Conservation (phyloP, 1,139 yeast genomes). For the Zygosaccharomyces pseudobailii region DNA sequence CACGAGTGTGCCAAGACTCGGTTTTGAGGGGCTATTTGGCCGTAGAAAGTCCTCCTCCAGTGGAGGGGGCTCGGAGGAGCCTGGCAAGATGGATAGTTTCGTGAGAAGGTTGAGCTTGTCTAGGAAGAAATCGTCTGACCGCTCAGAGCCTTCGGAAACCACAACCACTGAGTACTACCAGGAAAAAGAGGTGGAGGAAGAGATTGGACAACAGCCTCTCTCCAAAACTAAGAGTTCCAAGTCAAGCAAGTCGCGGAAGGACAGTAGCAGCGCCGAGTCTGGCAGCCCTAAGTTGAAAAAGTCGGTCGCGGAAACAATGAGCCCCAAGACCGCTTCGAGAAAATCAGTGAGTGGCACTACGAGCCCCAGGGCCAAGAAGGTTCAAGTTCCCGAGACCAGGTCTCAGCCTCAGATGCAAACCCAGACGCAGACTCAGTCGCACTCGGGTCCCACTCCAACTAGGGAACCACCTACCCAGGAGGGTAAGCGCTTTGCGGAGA, state of each 20-base stretch:
- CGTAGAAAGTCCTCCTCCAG: neutral
- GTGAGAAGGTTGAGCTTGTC: slow-evolving; percentile 1
- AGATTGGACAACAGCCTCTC: neutral
- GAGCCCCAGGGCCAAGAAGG: neutral
- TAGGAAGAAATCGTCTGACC: neutral
- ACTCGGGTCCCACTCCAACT: neutral
- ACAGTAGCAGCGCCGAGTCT: neutral
- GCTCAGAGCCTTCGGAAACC: neutral
- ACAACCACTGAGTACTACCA: neutral
- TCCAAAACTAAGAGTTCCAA: neutral
- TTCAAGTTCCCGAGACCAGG: neutral
- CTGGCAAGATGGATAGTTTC: neutral
- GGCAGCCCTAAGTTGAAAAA: neutral
- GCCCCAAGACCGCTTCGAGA: no score
- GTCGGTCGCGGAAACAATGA: neutral
- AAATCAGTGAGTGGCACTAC: neutral
- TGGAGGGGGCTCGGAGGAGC: neutral
- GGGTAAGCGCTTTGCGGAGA: slow-evolving; percentile 1
- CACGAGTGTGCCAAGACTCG: slow-evolving; percentile 2
- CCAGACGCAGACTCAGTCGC: neutral
- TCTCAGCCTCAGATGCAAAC: neutral
- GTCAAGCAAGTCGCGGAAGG: neutral
- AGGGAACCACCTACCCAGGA: neutral
- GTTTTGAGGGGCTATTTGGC: slow-evolving; percentile 1
- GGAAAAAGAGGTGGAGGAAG: neutral